Evolutionary conservation across 768 basidiomycete genomes (phyloP).

Genomic region (Pholiota conissans): DNA sequence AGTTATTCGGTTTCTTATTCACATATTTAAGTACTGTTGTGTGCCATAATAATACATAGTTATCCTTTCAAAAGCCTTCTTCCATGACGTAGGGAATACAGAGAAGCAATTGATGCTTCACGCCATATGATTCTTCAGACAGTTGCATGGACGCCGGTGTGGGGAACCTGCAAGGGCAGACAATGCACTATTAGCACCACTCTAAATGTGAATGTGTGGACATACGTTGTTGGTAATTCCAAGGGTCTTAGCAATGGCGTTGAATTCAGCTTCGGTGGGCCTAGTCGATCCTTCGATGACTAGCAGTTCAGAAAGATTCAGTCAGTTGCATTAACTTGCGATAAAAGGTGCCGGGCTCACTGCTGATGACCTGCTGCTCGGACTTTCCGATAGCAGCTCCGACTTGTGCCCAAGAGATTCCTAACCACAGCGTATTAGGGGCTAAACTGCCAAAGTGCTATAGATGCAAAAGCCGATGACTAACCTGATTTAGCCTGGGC

Average conservation of each 20-base stretch:
- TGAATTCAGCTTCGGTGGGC: conserved; percentile 52
- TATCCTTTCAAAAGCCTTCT: too few relatives aligned
- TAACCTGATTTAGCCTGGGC: conserved; percentile 52
- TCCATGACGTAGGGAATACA: too few relatives aligned
- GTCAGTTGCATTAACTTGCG: neutral
- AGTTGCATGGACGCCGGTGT: conserved; percentile 28
- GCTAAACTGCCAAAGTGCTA: too few relatives aligned
- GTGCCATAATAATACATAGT: too few relatives aligned
- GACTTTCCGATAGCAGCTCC: conserved; percentile 41
- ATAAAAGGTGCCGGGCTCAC: conserved; percentile 35
- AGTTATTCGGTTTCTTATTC: too few relatives aligned
- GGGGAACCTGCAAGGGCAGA: conserved; percentile 21
- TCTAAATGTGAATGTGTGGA: neutral
- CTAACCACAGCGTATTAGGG: conserved; percentile 32
- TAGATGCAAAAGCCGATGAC: too few relatives aligned
- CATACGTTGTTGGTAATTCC: conserved; percentile 37
- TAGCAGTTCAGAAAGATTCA: conserved; percentile 19
- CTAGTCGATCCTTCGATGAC: conserved; percentile 46
- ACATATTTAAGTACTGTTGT: too few relatives aligned
- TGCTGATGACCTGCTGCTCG: conserved; percentile 50
- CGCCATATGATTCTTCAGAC: too few relatives aligned
- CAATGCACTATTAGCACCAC: neutral
- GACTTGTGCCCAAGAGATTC: conserved; percentile 47
- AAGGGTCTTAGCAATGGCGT: conserved; percentile 42
- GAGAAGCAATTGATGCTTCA: too few relatives aligned